Conservation (phyloP, 768 basidiomycete species). For the Hysterangium stoloniferum region DNA sequence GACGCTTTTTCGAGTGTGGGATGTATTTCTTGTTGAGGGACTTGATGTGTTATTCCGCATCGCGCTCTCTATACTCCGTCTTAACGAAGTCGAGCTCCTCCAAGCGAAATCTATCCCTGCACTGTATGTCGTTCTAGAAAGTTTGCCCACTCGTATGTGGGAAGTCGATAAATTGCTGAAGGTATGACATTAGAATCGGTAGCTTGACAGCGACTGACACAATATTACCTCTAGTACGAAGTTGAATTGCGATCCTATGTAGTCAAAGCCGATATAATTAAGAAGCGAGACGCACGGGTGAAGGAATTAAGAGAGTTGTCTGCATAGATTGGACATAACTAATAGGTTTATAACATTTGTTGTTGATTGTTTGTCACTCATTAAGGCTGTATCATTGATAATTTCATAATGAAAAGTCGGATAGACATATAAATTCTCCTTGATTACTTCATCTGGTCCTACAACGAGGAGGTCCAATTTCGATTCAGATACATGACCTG, state of each 20-base stretch:
- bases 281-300: conserved; percentile 46
- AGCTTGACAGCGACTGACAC: not conserved
- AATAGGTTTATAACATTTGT: not conserved
- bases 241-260: conserved; percentile 47
- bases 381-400: not conserved
- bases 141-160: conserved; percentile 90
- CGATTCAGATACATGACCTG: no score
- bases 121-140: conserved; percentile 83
- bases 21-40: conserved; percentile 89
- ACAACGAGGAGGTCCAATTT: no score
- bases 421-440: no score
- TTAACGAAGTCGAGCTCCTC: conserved; percentile 77
- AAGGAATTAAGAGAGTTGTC: conserved; percentile 32
- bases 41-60: conserved; percentile 87
- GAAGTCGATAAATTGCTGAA: conserved; percentile 84
- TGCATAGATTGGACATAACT: conserved; percentile 1
- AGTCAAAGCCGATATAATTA: conserved; percentile 47
- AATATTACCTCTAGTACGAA: conserved; percentile 36
- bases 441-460: no score
- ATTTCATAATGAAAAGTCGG: not conserved
- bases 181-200: conserved; percentile 36
- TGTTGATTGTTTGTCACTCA: not conserved
- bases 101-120: conserved; percentile 80
- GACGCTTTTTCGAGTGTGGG: conserved; percentile 96
- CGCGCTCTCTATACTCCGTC: conserved; percentile 78